Evolutionary conservation across 1,284 basidiomycete species (phyloP).

Genomic region (Fomitopsis betulina): DNA sequence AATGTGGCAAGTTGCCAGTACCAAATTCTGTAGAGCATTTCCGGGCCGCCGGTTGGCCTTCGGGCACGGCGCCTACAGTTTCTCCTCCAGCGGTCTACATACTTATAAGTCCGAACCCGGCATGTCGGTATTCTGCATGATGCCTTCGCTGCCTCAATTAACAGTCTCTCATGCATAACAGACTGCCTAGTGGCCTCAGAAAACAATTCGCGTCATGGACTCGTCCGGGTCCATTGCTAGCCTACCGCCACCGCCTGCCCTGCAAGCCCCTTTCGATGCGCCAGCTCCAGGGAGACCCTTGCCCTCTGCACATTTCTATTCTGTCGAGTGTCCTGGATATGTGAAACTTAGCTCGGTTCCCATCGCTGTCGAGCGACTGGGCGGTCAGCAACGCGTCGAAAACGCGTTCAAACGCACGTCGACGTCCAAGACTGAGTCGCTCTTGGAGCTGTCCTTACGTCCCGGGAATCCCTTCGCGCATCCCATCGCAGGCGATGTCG

Average conservation of each 20-base stretch:
- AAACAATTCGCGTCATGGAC: too few species aligned
- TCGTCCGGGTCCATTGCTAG: too few species aligned
- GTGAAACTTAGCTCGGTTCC: constrained; percentile 62
- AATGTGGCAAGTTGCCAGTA: too few species aligned
- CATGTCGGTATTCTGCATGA: too few species aligned
- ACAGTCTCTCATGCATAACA: too few species aligned
- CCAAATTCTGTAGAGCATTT: too few species aligned
- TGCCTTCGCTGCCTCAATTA: too few species aligned
- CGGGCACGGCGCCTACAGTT: too few species aligned
- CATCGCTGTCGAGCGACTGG: constrained; percentile 59
- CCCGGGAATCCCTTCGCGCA: constrained; percentile 74
- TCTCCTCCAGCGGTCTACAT: too few species aligned
- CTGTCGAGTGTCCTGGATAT: constrained; percentile 89
- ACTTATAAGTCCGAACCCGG: too few species aligned
- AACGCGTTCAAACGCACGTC: constrained; percentile 65
- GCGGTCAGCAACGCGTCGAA: constrained; percentile 67
- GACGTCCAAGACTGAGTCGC: constrained; percentile 48
- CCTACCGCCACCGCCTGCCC: background rate
- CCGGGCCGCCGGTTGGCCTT: too few species aligned
- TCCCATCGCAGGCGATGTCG: constrained; percentile 76
- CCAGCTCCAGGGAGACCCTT: constrained; percentile 44
- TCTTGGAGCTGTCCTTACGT: constrained; percentile 73
- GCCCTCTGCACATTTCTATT: constrained; percentile 63
- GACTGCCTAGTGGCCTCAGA: too few species aligned
- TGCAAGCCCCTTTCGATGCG: background rate